Evolutionary conservation across 176 grass and related monocot genomes (phyloP).

Genomic region (Pontederia crassipes): DNA sequence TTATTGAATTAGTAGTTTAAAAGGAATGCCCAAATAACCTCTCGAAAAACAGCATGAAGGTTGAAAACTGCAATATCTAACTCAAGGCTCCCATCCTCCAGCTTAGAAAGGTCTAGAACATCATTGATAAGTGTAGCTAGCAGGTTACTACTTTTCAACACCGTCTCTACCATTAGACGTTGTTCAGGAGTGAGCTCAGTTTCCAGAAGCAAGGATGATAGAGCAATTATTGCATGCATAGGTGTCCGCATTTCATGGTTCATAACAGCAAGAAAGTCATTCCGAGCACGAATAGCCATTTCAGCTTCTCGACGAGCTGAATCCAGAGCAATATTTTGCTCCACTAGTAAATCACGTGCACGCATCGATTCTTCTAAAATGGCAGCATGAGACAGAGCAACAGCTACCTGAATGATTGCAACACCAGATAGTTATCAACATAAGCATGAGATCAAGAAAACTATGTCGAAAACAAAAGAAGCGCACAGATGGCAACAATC

Average conservation of each 20-base stretch:
- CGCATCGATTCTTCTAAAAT: conserved; percentile 99
- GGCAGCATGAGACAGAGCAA: conserved; percentile 90
- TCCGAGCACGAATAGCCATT: conserved; percentile 80
- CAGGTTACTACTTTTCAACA: conserved; percentile 82
- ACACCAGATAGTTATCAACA: too few relatives aligned
- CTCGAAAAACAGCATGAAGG: conserved; percentile 17
- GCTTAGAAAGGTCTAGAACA: conserved; percentile 80
- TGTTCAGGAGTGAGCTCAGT: conserved; percentile 80
- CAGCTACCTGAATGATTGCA: conserved; percentile 54
- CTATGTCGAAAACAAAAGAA: too few relatives aligned
- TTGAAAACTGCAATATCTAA: conserved; percentile 8
- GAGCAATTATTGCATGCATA: conserved; percentile 87
- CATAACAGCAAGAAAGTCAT: conserved; percentile 94
- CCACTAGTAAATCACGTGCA: conserved; percentile 79
- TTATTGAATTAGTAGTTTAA: neutral
- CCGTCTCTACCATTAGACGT: conserved; percentile 73
- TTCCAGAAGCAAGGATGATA: conserved; percentile 82
- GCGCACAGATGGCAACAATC: too few relatives aligned
- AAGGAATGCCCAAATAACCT: neutral
- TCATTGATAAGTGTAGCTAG: conserved; percentile 90
- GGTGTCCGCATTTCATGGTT: conserved; percentile 95
- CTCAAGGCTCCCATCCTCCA: conserved; percentile 67
- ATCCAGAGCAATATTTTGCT: conserved; percentile 91
- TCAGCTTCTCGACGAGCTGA: conserved; percentile 74
- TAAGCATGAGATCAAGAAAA: too few relatives aligned